Evolutionary conservation across 148 eudicot species (phyloP).

Genomic region (Rhododendron simsii): DNA sequence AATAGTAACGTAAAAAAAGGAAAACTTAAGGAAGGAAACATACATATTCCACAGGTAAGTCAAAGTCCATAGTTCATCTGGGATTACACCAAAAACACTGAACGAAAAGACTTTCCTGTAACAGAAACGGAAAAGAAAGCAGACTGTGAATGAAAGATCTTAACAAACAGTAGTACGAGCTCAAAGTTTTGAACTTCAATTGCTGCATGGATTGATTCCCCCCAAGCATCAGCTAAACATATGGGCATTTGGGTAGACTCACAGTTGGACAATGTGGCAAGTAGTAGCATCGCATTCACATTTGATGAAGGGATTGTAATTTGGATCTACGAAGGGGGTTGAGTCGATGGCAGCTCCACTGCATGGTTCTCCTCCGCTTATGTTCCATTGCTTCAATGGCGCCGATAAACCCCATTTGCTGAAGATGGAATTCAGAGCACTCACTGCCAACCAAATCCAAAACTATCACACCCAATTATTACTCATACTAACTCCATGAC

Average conservation of each 20-base stretch:
- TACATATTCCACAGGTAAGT: slow-evolving; percentile 61
- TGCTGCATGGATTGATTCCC: no score
- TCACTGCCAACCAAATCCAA: slow-evolving; percentile 34
- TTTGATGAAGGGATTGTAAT: slow-evolving; percentile 56
- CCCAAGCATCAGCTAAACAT: no score
- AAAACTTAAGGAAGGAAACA: slow-evolving; percentile 2
- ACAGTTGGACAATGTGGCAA: slow-evolving; percentile 68
- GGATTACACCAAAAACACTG: slow-evolving; percentile 51
- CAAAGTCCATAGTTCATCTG: slow-evolving; percentile 75
- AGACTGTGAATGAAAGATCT: not conserved
- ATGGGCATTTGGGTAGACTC: slow-evolving; percentile 6
- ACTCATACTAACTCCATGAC: no score
- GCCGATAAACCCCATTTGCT: slow-evolving; percentile 39
- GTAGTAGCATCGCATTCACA: slow-evolving; percentile 54
- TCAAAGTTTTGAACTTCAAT: not conserved
- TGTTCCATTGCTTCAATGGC: slow-evolving; percentile 42
- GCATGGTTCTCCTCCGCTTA: slow-evolving; percentile 73
- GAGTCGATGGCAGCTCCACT: slow-evolving; percentile 52
- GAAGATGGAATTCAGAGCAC: slow-evolving; percentile 42
- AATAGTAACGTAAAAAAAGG: not conserved
- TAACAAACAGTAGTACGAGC: no score
- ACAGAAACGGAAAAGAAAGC: not conserved
- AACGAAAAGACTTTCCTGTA: slow-evolving; percentile 60
- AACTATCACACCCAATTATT: no score
- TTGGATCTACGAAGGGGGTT: not conserved